Evolutionary conservation across 805 yeast species (phyloP).

Genomic region (Yamadazyma olivae): DNA sequence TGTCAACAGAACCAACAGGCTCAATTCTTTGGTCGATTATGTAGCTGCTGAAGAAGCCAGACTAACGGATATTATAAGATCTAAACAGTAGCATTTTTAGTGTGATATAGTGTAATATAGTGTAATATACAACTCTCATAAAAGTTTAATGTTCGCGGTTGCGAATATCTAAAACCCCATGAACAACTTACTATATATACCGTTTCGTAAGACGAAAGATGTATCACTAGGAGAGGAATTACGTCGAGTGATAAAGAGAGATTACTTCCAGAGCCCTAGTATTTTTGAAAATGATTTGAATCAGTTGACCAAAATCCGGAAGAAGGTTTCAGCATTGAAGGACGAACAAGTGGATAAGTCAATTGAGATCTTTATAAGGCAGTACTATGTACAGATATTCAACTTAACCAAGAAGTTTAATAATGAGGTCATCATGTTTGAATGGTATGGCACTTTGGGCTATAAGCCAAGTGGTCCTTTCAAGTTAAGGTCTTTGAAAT

Average conservation of each 20-base stretch:
- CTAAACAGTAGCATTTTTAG: not conserved
- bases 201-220: constrained; percentile 45
- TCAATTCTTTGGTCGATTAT: constrained; percentile 23
- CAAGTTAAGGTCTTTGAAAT: constrained; percentile 44
- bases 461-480: constrained; percentile 49
- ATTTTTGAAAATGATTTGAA: constrained; percentile 27
- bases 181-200: constrained; percentile 47
- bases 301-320: constrained; percentile 43
- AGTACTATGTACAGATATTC: constrained; percentile 47
- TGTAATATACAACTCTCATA: not conserved
- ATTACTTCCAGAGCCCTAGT: constrained; percentile 38
- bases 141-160: constrained; percentile 1
- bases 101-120: not conserved
- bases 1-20: constrained; percentile 10
- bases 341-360: constrained; percentile 23
- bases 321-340: constrained; percentile 32
- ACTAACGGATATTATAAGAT: not conserved
- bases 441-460: constrained; percentile 74
- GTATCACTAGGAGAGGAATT: constrained; percentile 39
- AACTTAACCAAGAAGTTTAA: constrained; percentile 59
- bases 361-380: constrained; percentile 35
- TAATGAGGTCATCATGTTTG: constrained; percentile 52
- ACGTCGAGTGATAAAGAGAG: constrained; percentile 44
- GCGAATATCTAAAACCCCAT: too few relatives aligned
- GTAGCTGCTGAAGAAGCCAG: not conserved